phyloP scores from a whole-genome alignment of 495 filamentous ascomycete genomes.

The Penicillium bialowiezense region DNA sequence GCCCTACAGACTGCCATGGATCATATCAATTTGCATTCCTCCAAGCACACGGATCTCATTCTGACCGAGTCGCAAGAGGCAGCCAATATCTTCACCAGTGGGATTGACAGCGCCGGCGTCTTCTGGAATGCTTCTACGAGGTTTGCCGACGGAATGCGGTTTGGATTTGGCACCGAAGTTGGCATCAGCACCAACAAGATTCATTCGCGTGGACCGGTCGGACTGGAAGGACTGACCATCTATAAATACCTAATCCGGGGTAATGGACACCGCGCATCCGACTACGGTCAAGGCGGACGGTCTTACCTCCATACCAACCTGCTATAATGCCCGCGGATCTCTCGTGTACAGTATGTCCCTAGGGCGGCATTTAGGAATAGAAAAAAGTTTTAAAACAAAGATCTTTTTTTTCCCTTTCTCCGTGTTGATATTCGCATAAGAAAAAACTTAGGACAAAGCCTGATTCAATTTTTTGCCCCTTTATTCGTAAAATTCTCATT shows the following conservation, averaged over 20 bases:
- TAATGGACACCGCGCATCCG: constrained; percentile 68
- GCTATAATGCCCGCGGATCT: too few species aligned
- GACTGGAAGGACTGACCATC: constrained; percentile 90
- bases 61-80: constrained; percentile 62
- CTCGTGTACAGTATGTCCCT: too few species aligned
- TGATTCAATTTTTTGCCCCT: constrained; percentile 33
- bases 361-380: too few species aligned
- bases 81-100: constrained; percentile 76
- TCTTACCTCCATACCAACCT: constrained; percentile 33
- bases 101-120: constrained; percentile 85
- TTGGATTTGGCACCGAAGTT: constrained; percentile 96
- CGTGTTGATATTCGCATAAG: constrained; percentile 24
- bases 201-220: constrained; percentile 88
- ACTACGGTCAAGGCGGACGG: constrained; percentile 63
- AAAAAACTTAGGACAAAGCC: constrained; percentile 30
- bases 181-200: constrained; percentile 99
- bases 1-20: constrained; percentile 66
- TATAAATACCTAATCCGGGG: constrained; percentile 92
- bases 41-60: constrained; percentile 94
- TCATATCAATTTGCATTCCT: constrained; percentile 90
- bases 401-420: constrained; percentile 15
- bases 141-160: constrained; percentile 95
- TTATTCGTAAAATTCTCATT: constrained; percentile 25
- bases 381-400: constrained; percentile 13
- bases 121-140: constrained; percentile 96